Percentiles rank a stretch among this genome's conserved stretches.
Conservation (phyloP, 352 stramenopile genomes). For the Phytophthora kernoviae region DNA sequence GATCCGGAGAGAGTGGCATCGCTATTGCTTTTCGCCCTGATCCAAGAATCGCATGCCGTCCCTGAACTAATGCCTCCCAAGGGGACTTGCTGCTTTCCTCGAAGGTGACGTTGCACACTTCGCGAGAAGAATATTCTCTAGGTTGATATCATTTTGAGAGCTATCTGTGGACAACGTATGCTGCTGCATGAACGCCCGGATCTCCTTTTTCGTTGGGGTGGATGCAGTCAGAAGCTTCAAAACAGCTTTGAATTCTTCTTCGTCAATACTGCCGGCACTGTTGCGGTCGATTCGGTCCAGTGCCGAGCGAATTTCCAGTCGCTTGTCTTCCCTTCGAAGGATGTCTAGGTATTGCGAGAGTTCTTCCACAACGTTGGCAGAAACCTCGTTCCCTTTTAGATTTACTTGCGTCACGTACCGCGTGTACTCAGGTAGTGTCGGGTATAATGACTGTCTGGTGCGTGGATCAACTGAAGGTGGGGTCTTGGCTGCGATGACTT, state of each 20-base stretch:
- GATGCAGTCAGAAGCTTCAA: constrained; percentile 75
- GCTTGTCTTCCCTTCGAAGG: constrained; percentile 75
- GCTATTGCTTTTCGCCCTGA: constrained; percentile 6
- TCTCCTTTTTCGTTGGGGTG: constrained; percentile 81
- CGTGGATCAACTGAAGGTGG: constrained; percentile 49
- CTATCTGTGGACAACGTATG: constrained; percentile 51
- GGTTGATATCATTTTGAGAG: constrained; percentile 53
- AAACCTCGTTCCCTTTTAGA: constrained; percentile 83
- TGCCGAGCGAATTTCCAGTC: constrained; percentile 75
- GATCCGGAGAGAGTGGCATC: constrained; percentile 2
- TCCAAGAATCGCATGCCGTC: constrained; percentile 59
- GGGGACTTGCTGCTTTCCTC: constrained; percentile 73
- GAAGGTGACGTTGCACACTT: constrained; percentile 74
- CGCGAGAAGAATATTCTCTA: constrained; percentile 78
- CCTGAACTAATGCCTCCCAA: constrained; percentile 78
- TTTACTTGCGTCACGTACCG: constrained; percentile 77
- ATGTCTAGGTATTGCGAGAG: constrained; percentile 80
- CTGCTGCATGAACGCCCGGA: constrained; percentile 67
- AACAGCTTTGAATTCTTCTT: constrained; percentile 80
- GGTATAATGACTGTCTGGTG: constrained; percentile 55
- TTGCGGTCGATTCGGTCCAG: constrained; percentile 80
- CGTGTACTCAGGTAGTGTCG: constrained; percentile 57
- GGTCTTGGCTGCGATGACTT: constrained; percentile 78
- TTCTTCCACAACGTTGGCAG: constrained; percentile 56
- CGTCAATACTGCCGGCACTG: constrained; percentile 55